Base-by-base conservation (phyloP, 495 filamentous ascomycete genomes). In the Penicillium cosmopolitanum region DNA sequence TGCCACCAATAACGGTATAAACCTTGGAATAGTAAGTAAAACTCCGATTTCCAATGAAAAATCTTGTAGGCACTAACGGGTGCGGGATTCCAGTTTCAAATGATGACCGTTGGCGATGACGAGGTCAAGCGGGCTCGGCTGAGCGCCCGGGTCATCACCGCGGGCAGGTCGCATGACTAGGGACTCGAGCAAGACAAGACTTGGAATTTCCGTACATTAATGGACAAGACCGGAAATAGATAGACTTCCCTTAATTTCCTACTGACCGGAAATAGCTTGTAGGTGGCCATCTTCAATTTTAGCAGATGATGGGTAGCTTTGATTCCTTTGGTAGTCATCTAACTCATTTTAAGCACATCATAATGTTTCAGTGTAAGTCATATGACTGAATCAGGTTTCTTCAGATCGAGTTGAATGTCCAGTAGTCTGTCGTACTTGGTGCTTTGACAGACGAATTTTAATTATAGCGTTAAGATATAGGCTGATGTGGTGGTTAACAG, bases 61-160 rank as follows among this genome's bases (percentile, higher is more conserved):
- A 3, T 1, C 5, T 48, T 10, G 3, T 3, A 28, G 19, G 19
- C 2, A 23, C 36, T n/a, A 8, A 8, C 46, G 5, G 2, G 15
- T 5, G 46, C 18, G 19, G 9, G 11, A 48, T 12, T 28, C 3
- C 46, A 28, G 1, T 10, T 12, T 25, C 19, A 13, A n/a, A 10
- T 13, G 1, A 28, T 48, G 46, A 48, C 23, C 21, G 12, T 28
- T 48, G 13, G 46, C 25, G 52, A 10, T 61, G 58, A 61, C 48
- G 25, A 36, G 58, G 53, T 61, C 58, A 55, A 51, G 36, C 23
- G 58, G 53, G 11, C 46, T 19, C 21, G 35, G 10, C 16, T 35
- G n/a, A 33, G 43, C 55, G 19, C n/a, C 55, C 25, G 48, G 55
- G 46, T 47, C 15, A 33, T 50, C 31, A 33, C 48, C 12, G 34